Evolutionary conservation across 2,329 filamentous ascomycete species (phyloP).

Genomic region (Ophiocordyceps camponoti-floridani): DNA sequence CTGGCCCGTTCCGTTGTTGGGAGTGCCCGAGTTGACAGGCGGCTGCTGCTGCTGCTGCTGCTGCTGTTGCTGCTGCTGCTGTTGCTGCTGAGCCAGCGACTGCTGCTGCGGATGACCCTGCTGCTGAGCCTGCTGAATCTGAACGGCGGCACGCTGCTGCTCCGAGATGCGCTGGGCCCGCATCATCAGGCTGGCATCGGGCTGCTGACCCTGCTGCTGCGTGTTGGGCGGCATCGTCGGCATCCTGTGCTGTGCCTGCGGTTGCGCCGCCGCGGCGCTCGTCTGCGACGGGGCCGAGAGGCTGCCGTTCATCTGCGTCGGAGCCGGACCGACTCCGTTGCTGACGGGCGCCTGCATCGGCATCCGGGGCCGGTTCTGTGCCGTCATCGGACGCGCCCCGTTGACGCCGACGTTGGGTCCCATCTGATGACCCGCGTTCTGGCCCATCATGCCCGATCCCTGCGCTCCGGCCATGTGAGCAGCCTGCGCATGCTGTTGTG

Average conservation of each 20-base stretch:
- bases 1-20: conserved; percentile 15
- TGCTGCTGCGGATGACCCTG: conserved; percentile 10
- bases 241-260: conserved; percentile 46
- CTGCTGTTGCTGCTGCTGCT: conserved; percentile 19
- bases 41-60: conserved; percentile 10
- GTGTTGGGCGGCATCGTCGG: conserved; percentile 22
- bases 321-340: conserved; percentile 25
- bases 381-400: conserved; percentile 20
- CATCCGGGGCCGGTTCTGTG: conserved; percentile 29
- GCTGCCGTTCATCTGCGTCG: conserved; percentile 30
- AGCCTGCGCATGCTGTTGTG: conserved; percentile 21
- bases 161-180: conserved; percentile 51
- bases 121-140: conserved; percentile 24
- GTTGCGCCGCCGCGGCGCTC: conserved; percentile 44
- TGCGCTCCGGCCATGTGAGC: conserved; percentile 24
- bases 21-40: conserved; percentile 13
- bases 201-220: conserved; percentile 16
- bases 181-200: conserved; percentile 38
- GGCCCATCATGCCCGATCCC: conserved; percentile 12
- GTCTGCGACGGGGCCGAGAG: conserved; percentile 39
- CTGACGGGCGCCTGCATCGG: conserved; percentile 34
- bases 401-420: conserved; percentile 11
- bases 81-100: conserved; percentile 12
- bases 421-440: conserved; percentile 9
- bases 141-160: conserved; percentile 36